phyloP scores from a whole-genome alignment of 352 stramenopile genomes.

The Pseudoperonospora humuli region DNA sequence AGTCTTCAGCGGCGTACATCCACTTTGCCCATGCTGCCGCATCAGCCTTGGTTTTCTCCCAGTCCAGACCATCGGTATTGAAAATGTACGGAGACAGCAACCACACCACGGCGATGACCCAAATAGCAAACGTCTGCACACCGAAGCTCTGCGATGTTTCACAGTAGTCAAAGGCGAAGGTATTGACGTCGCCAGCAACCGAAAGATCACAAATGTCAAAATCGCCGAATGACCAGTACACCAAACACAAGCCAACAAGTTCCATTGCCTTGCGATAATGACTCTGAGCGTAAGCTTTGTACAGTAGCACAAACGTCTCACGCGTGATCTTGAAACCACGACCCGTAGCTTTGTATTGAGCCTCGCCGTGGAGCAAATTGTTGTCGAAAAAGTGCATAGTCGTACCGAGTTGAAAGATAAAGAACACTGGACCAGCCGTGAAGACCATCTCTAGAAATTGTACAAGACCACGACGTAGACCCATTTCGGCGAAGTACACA shows the following conservation, averaged over 20 bases:
- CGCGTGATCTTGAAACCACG: slow-evolving; percentile 81
- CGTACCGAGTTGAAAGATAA: slow-evolving; percentile 76
- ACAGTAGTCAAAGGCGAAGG: slow-evolving; percentile 55
- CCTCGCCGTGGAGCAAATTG: slow-evolving; percentile 70
- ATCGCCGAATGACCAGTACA: slow-evolving; percentile 66
- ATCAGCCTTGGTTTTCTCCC: slow-evolving; percentile 79
- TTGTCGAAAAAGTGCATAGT: slow-evolving; percentile 86
- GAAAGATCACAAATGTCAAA: slow-evolving; percentile 54
- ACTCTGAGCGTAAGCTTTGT: slow-evolving; percentile 65
- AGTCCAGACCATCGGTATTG: slow-evolving; percentile 81
- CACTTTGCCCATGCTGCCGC: slow-evolving; percentile 63
- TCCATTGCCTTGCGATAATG: slow-evolving; percentile 81
- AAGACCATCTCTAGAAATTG: slow-evolving; percentile 77
- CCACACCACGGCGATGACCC: slow-evolving; percentile 68
- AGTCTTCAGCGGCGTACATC: slow-evolving; percentile 73
- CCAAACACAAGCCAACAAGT: slow-evolving; percentile 58
- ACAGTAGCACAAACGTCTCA: slow-evolving; percentile 75
- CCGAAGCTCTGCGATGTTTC: slow-evolving; percentile 67
- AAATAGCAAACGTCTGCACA: slow-evolving; percentile 77
- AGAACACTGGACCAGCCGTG: slow-evolving; percentile 62
- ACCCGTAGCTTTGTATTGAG: slow-evolving; percentile 75
- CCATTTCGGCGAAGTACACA: slow-evolving; percentile 78
- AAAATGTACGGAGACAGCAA: slow-evolving; percentile 75
- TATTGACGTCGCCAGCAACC: slow-evolving; percentile 33
- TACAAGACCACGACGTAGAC: slow-evolving; percentile 52